These are phyloP conservation scores for Trametes villosa DNA, from an alignment of 768 basidiomycete species.

Conservation along the genomic window DNA sequence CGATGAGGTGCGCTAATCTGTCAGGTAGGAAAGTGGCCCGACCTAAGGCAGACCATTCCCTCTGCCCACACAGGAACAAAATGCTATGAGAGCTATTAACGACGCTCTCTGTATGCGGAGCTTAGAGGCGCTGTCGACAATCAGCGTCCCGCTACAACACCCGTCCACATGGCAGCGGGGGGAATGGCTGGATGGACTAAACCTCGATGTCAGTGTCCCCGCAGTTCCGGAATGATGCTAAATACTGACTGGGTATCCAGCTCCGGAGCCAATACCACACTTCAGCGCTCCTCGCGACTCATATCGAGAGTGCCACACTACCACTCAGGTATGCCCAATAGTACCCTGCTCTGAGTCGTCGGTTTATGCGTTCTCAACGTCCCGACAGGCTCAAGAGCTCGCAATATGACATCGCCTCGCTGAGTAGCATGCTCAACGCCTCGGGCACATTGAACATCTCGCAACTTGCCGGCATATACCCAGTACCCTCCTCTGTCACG, in stretches of 20 bases:
- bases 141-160: slow-evolving; percentile 37
- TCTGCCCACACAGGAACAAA: slow-evolving; percentile 41
- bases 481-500: slow-evolving; percentile 33
- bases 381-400: slow-evolving; percentile 40
- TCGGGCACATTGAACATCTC: slow-evolving; percentile 57
- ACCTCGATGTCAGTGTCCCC: slow-evolving; percentile 30
- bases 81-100: slow-evolving; percentile 49
- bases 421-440: slow-evolving; percentile 56
- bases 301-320: slow-evolving; percentile 42
- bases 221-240: background rate
- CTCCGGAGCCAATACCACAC: slow-evolving; percentile 33
- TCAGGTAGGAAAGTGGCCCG: too few species aligned
- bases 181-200: slow-evolving; percentile 33
- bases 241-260: slow-evolving; percentile 18
- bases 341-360: background rate
- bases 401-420: slow-evolving; percentile 45
- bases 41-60: too few species aligned
- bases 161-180: slow-evolving; percentile 31
- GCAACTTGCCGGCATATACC: slow-evolving; percentile 59
- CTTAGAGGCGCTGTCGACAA: slow-evolving; percentile 34
- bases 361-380: too few species aligned
- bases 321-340: slow-evolving; percentile 33
- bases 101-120: slow-evolving; percentile 56
- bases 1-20: slow-evolving; percentile 51
- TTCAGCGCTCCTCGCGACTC: slow-evolving; percentile 42